Base-by-base conservation (phyloP, 2,329 filamentous ascomycete species). In the Fusarium temperatum region DNA sequence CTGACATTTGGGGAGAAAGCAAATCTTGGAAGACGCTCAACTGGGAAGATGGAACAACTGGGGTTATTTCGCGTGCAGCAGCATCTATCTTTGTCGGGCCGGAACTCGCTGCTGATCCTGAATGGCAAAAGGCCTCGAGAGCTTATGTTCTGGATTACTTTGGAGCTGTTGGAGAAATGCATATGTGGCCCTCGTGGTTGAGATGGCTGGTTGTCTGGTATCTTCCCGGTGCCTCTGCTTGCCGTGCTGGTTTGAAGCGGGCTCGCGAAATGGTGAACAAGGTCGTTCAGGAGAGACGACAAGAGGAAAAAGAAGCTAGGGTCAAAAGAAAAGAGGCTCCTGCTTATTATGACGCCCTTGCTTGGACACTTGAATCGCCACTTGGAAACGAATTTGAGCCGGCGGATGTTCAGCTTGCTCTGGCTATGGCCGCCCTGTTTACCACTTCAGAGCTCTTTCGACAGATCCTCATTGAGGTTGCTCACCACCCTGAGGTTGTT, bases 371-470 rank as follows among this genome's bases (percentile, higher is more conserved):
- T 24, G 60, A 63, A 14, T 38, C 57, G 0, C 26, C 60, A 4
- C 30, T 44, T 4, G n/a, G 32, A 6, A 58, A 47, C 0, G 22
- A 38, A 0, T 63, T 60, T 13, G 60, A 60, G 3, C 26, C 54
- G 0, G 54, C 54, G 0, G 60, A 60, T 7, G 54, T 63, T 18
- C 54, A 63, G 8, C 28, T 63, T 1, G 18, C 54, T 4, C 26
- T 63, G 20, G 60, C 60, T 3, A 60, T 63, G 54, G 60, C 60
- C 15, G 60, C 54, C 0, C 24, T 63, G 1, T 63, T 63, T 7
- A 63, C 60, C 8, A 63, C 54, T 4, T 38, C 60, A 5, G 60
- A 63, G 14, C 26, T 63, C 0, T 63, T 63, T 2, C 15, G 60
- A 8, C 54, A 63, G n/a, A 13, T 47, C 4, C n/a, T 63, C 3